Conservation (phyloP, 1,284 basidiomycete species). For the Trametes versicolor region DNA sequence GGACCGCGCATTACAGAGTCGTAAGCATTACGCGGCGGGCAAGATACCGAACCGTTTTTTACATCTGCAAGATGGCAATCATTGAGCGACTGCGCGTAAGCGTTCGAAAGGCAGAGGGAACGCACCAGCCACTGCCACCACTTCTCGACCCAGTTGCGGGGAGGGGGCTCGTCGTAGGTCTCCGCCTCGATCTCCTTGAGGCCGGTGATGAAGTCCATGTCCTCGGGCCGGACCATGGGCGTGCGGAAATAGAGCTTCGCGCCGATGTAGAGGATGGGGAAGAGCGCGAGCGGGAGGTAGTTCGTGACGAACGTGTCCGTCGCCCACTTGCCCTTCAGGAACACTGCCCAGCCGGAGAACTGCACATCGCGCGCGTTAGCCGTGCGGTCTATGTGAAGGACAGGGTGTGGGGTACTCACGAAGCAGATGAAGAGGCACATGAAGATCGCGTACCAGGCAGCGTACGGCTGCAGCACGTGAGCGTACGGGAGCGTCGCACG, state of each 20-base stretch:
- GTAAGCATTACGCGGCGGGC: conserved; percentile 16
- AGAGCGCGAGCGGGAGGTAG: conserved; percentile 81
- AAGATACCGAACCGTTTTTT: conserved; percentile 20
- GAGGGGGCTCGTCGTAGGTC: conserved; percentile 76
- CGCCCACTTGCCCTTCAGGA: conserved; percentile 74
- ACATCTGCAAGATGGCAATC: conserved; percentile 26
- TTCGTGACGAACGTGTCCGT: conserved; percentile 62
- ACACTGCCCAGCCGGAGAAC: conserved; percentile 82
- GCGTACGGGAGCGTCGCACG: conserved; percentile 74
- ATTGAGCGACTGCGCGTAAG: neutral
- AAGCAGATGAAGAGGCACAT: conserved; percentile 72
- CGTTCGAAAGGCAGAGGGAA: conserved; percentile 21
- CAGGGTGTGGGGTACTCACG: conserved; percentile 52
- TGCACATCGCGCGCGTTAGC: conserved; percentile 38
- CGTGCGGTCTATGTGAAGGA: neutral
- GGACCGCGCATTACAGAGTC: conserved; percentile 9
- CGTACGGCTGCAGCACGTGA: conserved; percentile 73
- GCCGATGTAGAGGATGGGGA: conserved; percentile 78
- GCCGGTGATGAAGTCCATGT: conserved; percentile 85
- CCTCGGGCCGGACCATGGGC: conserved; percentile 55
- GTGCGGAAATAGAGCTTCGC: conserved; percentile 63
- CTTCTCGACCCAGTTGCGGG: conserved; percentile 70
- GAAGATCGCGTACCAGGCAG: conserved; percentile 72
- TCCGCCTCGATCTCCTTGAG: conserved; percentile 80
- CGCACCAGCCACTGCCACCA: conserved; percentile 81